These are phyloP conservation scores for Lachancea nothofagi DNA, from an alignment of 805 yeast species.

Conservation along the genomic window DNA sequence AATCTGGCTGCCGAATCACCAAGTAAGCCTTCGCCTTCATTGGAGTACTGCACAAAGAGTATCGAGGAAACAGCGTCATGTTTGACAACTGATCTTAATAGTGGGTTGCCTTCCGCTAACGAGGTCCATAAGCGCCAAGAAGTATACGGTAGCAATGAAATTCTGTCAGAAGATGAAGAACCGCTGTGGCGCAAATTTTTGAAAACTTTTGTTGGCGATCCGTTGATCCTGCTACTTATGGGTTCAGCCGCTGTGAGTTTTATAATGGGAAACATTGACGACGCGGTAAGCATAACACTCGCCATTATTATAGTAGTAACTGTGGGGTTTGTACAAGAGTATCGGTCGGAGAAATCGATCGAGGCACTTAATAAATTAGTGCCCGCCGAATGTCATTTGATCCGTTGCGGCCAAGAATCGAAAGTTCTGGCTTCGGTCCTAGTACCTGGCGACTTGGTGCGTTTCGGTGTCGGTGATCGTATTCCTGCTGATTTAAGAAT, in stretches of 20 bases:
- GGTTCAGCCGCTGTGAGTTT: conserved; percentile 87
- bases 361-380: conserved; percentile 90
- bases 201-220: conserved; percentile 82
- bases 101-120: conserved; percentile 62
- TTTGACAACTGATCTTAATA: conserved; percentile 51
- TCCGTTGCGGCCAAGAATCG: conserved; percentile 72
- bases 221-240: conserved; percentile 77
- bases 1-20: conserved; percentile 22
- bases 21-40: conserved; percentile 48
- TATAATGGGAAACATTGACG: conserved; percentile 93
- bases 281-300: conserved; percentile 86
- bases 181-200: conserved; percentile 63
- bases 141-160: conserved; percentile 76
- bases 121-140: conserved; percentile 70
- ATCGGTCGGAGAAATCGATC: conserved; percentile 87
- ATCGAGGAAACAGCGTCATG: conserved; percentile 60
- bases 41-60: conserved; percentile 54
- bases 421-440: conserved; percentile 79
- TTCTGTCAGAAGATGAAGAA: conserved; percentile 73
- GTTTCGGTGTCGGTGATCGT: conserved; percentile 86
- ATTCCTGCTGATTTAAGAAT: conserved; percentile 94
- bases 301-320: conserved; percentile 92
- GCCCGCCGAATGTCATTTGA: conserved; percentile 93
- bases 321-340: conserved; percentile 97
- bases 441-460: conserved; percentile 95